These are phyloP conservation scores for Protomyces macrosporus DNA, from an alignment of 1,139 yeast genomes.

Conservation along the genomic window DNA sequence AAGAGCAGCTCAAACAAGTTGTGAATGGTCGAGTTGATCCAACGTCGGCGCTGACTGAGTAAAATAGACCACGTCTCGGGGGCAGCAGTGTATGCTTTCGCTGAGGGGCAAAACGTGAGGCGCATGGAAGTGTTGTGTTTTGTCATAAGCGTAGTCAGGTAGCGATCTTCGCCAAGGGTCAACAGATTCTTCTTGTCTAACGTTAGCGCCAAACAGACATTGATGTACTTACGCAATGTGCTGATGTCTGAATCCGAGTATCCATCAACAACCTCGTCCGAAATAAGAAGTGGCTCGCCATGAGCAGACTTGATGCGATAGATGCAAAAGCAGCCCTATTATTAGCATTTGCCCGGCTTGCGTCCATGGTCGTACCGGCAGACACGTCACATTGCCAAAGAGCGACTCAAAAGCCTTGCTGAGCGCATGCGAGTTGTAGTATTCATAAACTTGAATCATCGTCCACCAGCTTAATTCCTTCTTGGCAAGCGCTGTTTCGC, in stretches of 20 bases:
- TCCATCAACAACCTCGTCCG: conserved; percentile 41
- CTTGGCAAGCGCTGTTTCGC: conserved; percentile 44
- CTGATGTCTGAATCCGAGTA: conserved; percentile 42
- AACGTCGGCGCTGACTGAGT: conserved; percentile 41
- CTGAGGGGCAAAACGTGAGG: conserved; percentile 38
- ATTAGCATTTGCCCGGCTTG: too few species aligned
- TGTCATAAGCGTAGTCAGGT: conserved; percentile 42
- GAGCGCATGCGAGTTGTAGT: conserved; percentile 44
- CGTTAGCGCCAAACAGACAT: conserved; percentile 28
- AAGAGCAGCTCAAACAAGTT: conserved; percentile 39
- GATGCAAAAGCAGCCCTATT: conserved; percentile 42
- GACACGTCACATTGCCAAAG: conserved; percentile 45
- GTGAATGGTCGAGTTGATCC: conserved; percentile 43
- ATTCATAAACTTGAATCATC: conserved; percentile 46
- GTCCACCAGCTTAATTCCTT: conserved; percentile 42
- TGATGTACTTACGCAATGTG: conserved; percentile 34
- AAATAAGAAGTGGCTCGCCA: conserved; percentile 41
- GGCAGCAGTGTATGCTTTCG: conserved; percentile 39
- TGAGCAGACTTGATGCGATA: conserved; percentile 40
- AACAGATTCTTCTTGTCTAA: conserved; percentile 42
- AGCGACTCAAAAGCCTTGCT: conserved; percentile 44
- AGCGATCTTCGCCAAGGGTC: conserved; percentile 45
- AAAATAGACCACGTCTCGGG: conserved; percentile 39
- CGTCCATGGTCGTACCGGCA: conserved; percentile 34
- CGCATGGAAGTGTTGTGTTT: conserved; percentile 38